Conservation (phyloP, 257 asterid species). For the Capsicum chinense region DNA sequence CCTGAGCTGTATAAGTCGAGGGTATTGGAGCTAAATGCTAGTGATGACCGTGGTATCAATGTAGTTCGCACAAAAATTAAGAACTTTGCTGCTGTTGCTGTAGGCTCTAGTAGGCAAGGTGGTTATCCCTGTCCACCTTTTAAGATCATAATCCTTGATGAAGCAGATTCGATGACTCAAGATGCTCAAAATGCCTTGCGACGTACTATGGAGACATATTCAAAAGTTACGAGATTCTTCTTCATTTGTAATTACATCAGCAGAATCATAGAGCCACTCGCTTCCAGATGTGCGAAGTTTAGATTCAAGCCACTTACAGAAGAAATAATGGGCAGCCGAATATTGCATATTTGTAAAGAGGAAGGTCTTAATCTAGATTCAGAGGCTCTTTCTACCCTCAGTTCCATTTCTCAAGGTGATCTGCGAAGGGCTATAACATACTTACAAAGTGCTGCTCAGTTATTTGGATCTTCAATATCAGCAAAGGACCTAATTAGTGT, state of each 20-base stretch:
- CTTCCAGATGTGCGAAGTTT: constrained; percentile 97
- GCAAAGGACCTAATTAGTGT: constrained; percentile 80
- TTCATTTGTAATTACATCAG: constrained; percentile 96
- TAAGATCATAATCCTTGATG: constrained; percentile 92
- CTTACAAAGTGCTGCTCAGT: constrained; percentile 96
- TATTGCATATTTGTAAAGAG: constrained; percentile 80
- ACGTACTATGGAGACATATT: constrained; percentile 95
- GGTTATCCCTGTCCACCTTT: constrained; percentile 97
- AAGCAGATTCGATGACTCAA: constrained; percentile 99
- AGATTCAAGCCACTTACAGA: constrained; percentile 96
- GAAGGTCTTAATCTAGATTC: constrained; percentile 83
- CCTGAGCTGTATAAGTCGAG: constrained; percentile 91
- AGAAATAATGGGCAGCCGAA: constrained; percentile 80
- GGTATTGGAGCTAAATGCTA: constrained; percentile 97
- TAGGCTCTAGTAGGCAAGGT: constrained; percentile 73
- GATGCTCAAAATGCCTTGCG: constrained; percentile 99
- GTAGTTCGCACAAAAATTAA: constrained; percentile 97
- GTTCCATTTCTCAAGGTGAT: constrained; percentile 95
- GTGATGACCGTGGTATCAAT: constrained; percentile 99
- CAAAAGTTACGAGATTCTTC: constrained; percentile 96
- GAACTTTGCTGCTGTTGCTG: constrained; percentile 95
- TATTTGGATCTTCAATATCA: constrained; percentile 88
- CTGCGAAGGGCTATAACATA: constrained; percentile 92
- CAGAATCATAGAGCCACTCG: constrained; percentile 98
- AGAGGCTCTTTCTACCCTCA: constrained; percentile 92